phyloP scores from a whole-genome alignment of 805 yeast species.

The Candida adriatica region DNA sequence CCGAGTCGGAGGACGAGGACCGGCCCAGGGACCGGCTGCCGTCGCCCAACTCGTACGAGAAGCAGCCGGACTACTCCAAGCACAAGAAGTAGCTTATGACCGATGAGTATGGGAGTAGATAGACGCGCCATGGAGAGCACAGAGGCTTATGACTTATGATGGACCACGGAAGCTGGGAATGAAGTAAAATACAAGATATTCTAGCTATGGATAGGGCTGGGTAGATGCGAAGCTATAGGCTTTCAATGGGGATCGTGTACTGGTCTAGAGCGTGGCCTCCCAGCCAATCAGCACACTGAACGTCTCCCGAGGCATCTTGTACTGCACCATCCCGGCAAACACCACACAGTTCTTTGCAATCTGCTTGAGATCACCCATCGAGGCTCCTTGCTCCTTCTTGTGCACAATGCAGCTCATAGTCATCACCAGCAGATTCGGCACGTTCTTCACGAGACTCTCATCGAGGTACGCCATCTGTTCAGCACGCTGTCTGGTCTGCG shows the following conservation, averaged over 20 bases:
- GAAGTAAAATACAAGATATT: no score
- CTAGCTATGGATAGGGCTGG: no score
- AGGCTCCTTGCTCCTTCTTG: slow-evolving; percentile 34
- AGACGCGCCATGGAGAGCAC: no score
- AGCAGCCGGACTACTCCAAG: slow-evolving; percentile 61
- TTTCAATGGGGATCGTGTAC: no score
- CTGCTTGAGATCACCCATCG: slow-evolving; percentile 42
- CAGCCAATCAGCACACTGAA: slow-evolving; percentile 62
- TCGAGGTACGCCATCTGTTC: slow-evolving; percentile 60
- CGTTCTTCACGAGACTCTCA: slow-evolving; percentile 66
- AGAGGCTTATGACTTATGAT: no score
- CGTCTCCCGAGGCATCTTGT: slow-evolving; percentile 82
- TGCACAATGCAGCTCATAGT: slow-evolving; percentile 73
- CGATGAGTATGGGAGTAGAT: no score
- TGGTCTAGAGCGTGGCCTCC: slow-evolving; percentile 36
- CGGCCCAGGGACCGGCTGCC: slow-evolving; percentile 19
- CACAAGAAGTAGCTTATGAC: no score
- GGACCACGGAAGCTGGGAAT: no score
- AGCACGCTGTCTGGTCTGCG: slow-evolving; percentile 52
- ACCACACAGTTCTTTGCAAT: slow-evolving; percentile 86
- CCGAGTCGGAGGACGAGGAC: slow-evolving; percentile 25
- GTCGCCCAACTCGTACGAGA: slow-evolving; percentile 81
- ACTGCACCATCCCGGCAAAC: slow-evolving; percentile 91
- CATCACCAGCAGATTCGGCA: slow-evolving; percentile 75
- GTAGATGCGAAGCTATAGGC: no score